Conservation (phyloP, 2,329 filamentous ascomycete species). For the Talaromyces marneffei region DNA sequence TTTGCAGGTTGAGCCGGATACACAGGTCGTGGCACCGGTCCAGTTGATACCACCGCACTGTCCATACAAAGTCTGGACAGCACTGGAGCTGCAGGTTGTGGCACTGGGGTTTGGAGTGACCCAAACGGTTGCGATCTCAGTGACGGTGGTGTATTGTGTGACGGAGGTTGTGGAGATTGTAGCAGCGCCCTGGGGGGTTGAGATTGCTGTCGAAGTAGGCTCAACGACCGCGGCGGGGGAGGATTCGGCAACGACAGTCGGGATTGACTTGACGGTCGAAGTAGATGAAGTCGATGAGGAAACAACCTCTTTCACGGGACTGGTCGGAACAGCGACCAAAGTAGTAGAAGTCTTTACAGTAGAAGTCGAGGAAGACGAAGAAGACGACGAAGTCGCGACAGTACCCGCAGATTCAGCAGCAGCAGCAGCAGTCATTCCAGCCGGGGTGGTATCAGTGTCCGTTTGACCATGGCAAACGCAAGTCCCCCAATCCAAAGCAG, state of each 20-base stretch:
- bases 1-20: slow-evolving; percentile 24
- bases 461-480: slow-evolving; percentile 23
- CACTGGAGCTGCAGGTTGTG: background rate
- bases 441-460: slow-evolving; percentile 14
- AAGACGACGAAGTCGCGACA: background rate
- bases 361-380: background rate
- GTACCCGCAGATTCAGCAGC: background rate
- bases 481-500: slow-evolving; percentile 21
- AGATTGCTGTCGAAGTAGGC: background rate
- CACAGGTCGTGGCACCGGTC: slow-evolving; percentile 25
- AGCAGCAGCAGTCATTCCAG: background rate
- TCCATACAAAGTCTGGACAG: slow-evolving; percentile 17
- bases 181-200: background rate
- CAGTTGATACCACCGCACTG: slow-evolving; percentile 28
- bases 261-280: background rate
- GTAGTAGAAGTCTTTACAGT: background rate
- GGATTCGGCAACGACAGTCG: background rate
- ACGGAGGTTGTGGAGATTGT: background rate
- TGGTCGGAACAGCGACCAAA: background rate
- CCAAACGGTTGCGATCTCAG: slow-evolving; percentile 4
- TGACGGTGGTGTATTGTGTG: background rate
- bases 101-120: background rate
- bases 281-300: background rate
- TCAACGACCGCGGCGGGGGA: background rate
- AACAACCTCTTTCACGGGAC: background rate